A percentile compares a stretch with the other conserved stretches of the same genome.
Conservation (phyloP, 2,329 filamentous ascomycete genomes). For the Colletotrichum sp. region DNA sequence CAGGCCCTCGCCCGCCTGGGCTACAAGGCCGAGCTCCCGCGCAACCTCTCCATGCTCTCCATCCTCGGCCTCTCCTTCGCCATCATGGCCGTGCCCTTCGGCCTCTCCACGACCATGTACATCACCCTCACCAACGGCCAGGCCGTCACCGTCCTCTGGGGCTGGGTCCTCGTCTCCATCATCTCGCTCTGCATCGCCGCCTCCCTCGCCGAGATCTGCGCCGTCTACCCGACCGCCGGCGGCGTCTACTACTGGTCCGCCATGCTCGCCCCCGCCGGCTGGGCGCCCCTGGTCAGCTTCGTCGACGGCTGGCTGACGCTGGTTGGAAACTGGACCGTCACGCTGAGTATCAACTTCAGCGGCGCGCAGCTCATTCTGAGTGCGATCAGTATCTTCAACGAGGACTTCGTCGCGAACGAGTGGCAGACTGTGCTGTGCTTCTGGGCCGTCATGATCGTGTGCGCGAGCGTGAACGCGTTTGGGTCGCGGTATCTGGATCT, state of each 20-base stretch:
- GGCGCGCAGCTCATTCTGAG: conserved; percentile 63
- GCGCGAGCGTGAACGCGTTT: conserved; percentile 69
- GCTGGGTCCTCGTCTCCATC: conserved; percentile 69
- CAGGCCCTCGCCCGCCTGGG: conserved; percentile 46
- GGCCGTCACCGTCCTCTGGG: conserved; percentile 71
- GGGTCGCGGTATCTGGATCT: conserved; percentile 63
- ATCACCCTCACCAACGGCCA: conserved; percentile 72
- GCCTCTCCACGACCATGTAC: conserved; percentile 70
- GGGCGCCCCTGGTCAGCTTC: conserved; percentile 70
- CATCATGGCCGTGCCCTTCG: conserved; percentile 76
- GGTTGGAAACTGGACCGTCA: conserved; percentile 74
- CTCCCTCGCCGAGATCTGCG: conserved; percentile 71
- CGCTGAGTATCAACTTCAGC: conserved; percentile 70
- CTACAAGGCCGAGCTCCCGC: conserved; percentile 52
- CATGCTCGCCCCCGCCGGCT: conserved; percentile 68
- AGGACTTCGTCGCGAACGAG: conserved; percentile 67
- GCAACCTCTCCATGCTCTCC: conserved; percentile 57
- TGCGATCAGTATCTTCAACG: conserved; percentile 72
- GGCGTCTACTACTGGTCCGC: conserved; percentile 76
- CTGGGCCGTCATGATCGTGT: conserved; percentile 72
- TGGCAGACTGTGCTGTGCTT: conserved; percentile 76
- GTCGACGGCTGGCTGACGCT: conserved; percentile 75
- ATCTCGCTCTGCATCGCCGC: conserved; percentile 68
- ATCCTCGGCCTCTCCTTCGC: conserved; percentile 72
- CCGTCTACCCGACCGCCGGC: conserved; percentile 70